Evolutionary conservation across 2,329 filamentous ascomycete genomes (phyloP).

Genomic region (Aspergillus pseudoviridinutans): DNA sequence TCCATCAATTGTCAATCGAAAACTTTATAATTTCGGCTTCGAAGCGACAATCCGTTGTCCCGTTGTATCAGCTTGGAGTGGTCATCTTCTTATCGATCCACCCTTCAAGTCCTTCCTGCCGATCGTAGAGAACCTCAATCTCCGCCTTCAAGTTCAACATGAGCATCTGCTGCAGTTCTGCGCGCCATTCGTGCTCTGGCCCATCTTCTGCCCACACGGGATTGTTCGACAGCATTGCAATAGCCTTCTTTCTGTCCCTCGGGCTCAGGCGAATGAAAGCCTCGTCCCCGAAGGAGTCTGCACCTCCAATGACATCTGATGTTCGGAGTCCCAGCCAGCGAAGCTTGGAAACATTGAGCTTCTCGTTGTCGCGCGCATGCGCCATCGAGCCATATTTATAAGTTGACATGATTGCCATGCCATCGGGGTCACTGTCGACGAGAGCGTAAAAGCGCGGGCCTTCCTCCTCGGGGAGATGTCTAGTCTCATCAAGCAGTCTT

Average conservation of each 20-base stretch:
- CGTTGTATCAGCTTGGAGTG: not conserved
- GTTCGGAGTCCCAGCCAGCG: conserved; percentile 57
- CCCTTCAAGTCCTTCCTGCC: conserved; percentile 35
- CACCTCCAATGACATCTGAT: conserved; percentile 32
- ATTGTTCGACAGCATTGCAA: conserved; percentile 49
- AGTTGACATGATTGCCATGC: conserved; percentile 58
- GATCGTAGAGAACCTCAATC: conserved; percentile 53
- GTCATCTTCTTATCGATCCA: conserved; percentile 42
- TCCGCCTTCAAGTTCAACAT: conserved; percentile 61
- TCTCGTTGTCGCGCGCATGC: conserved; percentile 51
- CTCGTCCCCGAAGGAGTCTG: conserved; percentile 18
- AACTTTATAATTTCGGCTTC: not conserved
- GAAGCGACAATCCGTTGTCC: not conserved
- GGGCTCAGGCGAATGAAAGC: conserved; percentile 45
- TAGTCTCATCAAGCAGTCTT: conserved; percentile 35
- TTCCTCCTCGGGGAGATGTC: conserved; percentile 16
- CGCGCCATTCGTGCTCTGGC: conserved; percentile 43
- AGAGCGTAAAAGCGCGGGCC: conserved; percentile 49
- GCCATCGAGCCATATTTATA: conserved; percentile 60
- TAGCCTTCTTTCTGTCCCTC: conserved; percentile 54
- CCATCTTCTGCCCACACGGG: conserved; percentile 43
- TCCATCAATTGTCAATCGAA: not conserved
- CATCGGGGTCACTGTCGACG: conserved; percentile 60
- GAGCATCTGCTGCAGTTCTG: conserved; percentile 58
- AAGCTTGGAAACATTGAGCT: conserved; percentile 45